Evolutionary conservation across 345 rosid species (phyloP).

Genomic region (Gossypium rotundifolium): DNA sequence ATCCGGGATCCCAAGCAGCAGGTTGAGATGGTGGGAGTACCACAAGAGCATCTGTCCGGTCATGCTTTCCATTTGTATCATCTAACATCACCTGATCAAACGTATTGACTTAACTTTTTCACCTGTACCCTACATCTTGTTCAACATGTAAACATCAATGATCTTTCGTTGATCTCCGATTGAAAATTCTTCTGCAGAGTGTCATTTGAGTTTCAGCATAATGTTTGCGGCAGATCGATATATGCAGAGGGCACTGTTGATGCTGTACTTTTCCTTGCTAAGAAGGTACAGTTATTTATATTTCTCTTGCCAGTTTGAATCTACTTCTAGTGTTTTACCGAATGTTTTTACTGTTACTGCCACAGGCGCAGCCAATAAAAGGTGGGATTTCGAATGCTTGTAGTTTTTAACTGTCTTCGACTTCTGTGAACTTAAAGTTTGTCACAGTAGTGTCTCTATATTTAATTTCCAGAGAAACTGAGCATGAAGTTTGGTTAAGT

Average conservation of each 20-base stretch:
- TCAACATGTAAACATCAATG: conserved; percentile 1
- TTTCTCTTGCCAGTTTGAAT: neutral
- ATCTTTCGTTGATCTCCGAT: neutral
- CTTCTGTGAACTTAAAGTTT: neutral
- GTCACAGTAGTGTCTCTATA: neutral
- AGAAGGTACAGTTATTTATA: conserved; percentile 46
- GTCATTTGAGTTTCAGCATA: conserved; percentile 95
- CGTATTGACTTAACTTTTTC: conserved; percentile 36
- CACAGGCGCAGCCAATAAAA: neutral
- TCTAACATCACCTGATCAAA: conserved; percentile 82
- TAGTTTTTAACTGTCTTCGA: neutral
- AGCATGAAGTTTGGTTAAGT: neutral
- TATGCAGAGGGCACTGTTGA: conserved; percentile 96
- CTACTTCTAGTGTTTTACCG: neutral
- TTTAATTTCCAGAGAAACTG: neutral
- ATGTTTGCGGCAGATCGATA: conserved; percentile 92
- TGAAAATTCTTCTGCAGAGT: conserved; percentile 44
- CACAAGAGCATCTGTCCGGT: conserved; percentile 75
- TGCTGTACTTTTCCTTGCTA: conserved; percentile 79
- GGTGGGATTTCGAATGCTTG: too few relatives aligned
- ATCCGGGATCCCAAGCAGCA: conserved; percentile 79
- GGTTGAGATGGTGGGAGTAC: conserved; percentile 86
- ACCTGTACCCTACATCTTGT: neutral
- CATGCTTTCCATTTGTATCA: conserved; percentile 95
- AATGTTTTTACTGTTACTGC: neutral